Conservation (phyloP, 495 filamentous ascomycete species). For the Xylaria longipes region DNA sequence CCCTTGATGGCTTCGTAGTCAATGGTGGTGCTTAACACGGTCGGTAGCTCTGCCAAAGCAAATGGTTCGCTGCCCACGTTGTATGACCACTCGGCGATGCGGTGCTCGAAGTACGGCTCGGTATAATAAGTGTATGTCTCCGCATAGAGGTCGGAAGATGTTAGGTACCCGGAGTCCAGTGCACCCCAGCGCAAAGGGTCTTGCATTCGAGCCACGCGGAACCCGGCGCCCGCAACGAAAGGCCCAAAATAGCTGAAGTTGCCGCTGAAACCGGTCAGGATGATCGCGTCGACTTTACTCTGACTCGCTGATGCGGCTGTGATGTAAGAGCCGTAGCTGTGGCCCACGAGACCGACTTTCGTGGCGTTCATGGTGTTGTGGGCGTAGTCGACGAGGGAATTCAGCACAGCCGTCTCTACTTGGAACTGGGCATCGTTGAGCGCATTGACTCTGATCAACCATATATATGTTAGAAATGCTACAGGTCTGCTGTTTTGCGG, state of each 20-base stretch:
- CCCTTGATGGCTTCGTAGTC: constrained; percentile 14
- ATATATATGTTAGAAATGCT: not conserved
- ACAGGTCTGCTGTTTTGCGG: not conserved
- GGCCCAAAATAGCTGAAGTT: constrained; percentile 34
- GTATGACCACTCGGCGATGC: constrained; percentile 36
- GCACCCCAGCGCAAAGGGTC: constrained; percentile 33
- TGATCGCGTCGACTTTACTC: constrained; percentile 31
- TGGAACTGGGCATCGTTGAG: constrained; percentile 38
- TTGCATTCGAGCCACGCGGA: constrained; percentile 32
- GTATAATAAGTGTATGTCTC: constrained; percentile 31
- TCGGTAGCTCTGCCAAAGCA: constrained; percentile 36
- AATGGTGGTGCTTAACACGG: constrained; percentile 29
- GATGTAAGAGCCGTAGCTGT: constrained; percentile 42
- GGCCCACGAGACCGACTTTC: constrained; percentile 39
- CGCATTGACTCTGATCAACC: not conserved
- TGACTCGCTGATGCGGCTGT: constrained; percentile 31
- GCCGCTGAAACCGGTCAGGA: constrained; percentile 38
- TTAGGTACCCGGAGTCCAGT: constrained; percentile 34
- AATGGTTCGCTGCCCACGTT: constrained; percentile 36
- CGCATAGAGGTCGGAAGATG: constrained; percentile 16
- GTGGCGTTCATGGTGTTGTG: constrained; percentile 27
- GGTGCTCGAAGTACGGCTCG: constrained; percentile 33
- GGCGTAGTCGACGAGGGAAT: constrained; percentile 36
- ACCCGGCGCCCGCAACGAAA: constrained; percentile 33
- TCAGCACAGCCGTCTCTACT: constrained; percentile 37